Evolutionary conservation across 495 filamentous ascomycete genomes (phyloP).

Genomic region (Hypomontagnella submonticulosa): DNA sequence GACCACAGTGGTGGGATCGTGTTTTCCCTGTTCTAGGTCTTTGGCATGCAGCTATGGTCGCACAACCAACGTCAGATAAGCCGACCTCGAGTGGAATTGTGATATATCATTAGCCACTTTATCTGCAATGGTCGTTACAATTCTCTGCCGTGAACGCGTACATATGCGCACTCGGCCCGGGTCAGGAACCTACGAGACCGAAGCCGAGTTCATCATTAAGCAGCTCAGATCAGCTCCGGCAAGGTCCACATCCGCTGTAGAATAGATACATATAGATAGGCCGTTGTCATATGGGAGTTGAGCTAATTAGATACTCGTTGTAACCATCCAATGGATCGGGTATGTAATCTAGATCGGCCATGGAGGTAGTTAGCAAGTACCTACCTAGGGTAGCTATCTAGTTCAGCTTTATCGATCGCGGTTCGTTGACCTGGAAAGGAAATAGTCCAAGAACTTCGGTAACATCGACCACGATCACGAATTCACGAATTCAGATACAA

Average conservation of each 20-base stretch:
- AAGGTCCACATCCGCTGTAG: conserved; percentile 1
- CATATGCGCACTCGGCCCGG: conserved; percentile 12
- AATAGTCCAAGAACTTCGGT: conserved; percentile 15
- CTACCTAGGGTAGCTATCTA: background rate
- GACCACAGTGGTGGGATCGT: conserved; percentile 40
- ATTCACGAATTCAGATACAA: conserved; percentile 40
- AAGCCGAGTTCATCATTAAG: conserved; percentile 12
- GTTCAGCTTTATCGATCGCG: conserved; percentile 7
- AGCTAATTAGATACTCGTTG: background rate
- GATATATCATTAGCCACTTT: conserved; percentile 26
- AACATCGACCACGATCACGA: conserved; percentile 37
- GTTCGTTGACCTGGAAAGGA: conserved; percentile 29
- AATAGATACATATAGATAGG: background rate
- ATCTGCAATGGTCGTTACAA: conserved; percentile 25
- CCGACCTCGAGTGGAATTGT: conserved; percentile 12
- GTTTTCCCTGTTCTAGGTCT: conserved; percentile 21
- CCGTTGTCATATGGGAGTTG: background rate
- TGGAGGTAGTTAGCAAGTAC: conserved; percentile 8
- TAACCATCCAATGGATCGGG: conserved; percentile 12
- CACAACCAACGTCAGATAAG: conserved; percentile 33
- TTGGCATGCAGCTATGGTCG: conserved; percentile 20
- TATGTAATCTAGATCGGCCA: conserved; percentile 25
- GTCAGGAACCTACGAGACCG: conserved; percentile 3
- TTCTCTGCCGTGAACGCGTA: conserved; percentile 5
- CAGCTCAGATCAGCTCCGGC: background rate